Evolutionary conservation across 768 basidiomycete genomes (phyloP).

Genomic region (Suillus plorans): DNA sequence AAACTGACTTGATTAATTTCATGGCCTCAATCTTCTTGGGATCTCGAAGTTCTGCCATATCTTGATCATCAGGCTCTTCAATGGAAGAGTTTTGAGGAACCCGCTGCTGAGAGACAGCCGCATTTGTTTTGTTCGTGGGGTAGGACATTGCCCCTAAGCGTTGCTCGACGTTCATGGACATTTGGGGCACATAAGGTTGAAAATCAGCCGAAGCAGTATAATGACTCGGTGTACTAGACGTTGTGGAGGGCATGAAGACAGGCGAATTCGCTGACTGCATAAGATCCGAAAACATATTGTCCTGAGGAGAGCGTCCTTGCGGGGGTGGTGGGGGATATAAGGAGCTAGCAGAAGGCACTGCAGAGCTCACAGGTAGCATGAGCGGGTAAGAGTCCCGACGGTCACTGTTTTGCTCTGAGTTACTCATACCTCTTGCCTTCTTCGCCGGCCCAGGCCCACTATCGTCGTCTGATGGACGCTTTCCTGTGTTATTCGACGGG

Average conservation of each 20-base stretch:
- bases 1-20: conserved; percentile 73
- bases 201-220: conserved; percentile 42
- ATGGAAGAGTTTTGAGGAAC: conserved; percentile 18
- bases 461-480: conserved; percentile 33
- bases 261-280: conserved; percentile 57
- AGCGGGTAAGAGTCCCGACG: conserved; percentile 49
- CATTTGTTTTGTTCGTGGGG: conserved; percentile 33
- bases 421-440: conserved; percentile 43
- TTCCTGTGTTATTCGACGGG: conserved; percentile 18
- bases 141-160: conserved; percentile 52
- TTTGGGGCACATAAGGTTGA: conserved; percentile 52
- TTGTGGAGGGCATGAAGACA: conserved; percentile 57
- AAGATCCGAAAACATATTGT: conserved; percentile 61
- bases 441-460: conserved; percentile 40
- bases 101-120: conserved; percentile 23
- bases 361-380: conserved; percentile 52
- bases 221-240: conserved; percentile 39
- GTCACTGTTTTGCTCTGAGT: conserved; percentile 44
- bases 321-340: conserved; percentile 45
- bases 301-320: conserved; percentile 41
- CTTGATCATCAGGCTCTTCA: conserved; percentile 55
- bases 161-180: conserved; percentile 58
- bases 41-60: conserved; percentile 46
- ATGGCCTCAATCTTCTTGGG: conserved; percentile 77
- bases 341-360: conserved; percentile 35